Base-by-base conservation (phyloP, 345 rosid genomes). In the Salix exigua region DNA sequence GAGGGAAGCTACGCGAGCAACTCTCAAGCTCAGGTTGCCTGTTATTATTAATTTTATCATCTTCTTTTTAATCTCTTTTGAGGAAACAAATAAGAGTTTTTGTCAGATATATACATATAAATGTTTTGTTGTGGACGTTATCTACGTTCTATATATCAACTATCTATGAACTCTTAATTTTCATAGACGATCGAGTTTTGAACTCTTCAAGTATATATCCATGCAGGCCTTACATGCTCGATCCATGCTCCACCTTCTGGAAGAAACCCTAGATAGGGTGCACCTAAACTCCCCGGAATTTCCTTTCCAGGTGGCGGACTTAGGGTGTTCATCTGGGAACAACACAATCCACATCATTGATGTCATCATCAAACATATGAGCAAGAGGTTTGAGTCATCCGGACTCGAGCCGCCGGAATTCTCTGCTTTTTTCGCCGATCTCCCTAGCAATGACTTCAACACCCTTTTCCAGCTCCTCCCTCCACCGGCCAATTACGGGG, bases 391-490 rank as follows among this genome's bases (percentile, higher is more conserved):
- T 55, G 91, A 90, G 74, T 79, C 91, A 0, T 72, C 79, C 1
- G 93, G 94, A 14, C 68, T 76, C 7, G 90, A 84, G 68, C 84
- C 82, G 1, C 97, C 99, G 68, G 99, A 95, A 78, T 95, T 92
- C 73, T 83, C 92, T 0, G 96, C 96, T 25, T 92, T 88, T 73
- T 95, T 92, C 89, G 85, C 98, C 30, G 98, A 94, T 82, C 97
- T 94, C 31, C 97, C 98, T 2, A 85, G 92, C 87, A 94, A 95
- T 55, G 99, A 95, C 79, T 95, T 95, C 88, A 95, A 95, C 85
- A 95, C 95, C 30, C 93, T 95, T 18, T 95, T 95, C 78, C 97
- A 95, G 76, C 96, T 91, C 72, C 84, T 95, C 21, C 97, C 97
- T 37, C 92, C 95, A 17, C 55, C 86, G 4, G 91, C 87, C 31